Conservation (phyloP, 2,329 filamentous ascomycete genomes). For the Colletotrichum tabaci region DNA sequence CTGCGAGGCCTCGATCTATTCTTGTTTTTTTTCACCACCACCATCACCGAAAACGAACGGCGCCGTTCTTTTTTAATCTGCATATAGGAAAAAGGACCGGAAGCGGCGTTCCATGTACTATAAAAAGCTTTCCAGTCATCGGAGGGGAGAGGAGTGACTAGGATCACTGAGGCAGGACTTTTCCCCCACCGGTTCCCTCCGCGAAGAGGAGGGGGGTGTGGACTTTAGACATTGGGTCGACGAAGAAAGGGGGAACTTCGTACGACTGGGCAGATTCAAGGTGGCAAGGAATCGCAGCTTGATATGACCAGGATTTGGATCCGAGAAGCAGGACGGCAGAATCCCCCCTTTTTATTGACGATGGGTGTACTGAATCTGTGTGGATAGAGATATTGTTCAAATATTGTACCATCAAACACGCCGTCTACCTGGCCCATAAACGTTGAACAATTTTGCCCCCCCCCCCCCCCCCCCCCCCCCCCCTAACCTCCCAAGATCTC, state of each 20-base stretch:
- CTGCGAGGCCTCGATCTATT: conserved; percentile 2
- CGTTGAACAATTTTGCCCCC: too few relatives aligned
- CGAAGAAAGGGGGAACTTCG: not conserved
- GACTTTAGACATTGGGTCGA: not conserved
- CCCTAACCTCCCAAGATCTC: too few relatives aligned
- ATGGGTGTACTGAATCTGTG: conserved; percentile 24
- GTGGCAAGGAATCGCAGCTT: not conserved
- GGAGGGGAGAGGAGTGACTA: not conserved
- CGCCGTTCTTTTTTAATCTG: conserved; percentile 31
- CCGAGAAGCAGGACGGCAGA: conserved; percentile 18
- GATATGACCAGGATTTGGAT: conserved; percentile 1
- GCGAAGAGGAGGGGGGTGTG: not conserved
- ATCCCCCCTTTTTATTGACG: conserved; percentile 15
- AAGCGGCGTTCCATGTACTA: conserved; percentile 42
- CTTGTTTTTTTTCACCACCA: conserved; percentile 12
- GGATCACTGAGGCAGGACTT: not conserved
- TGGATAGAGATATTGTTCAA: conserved; percentile 34
- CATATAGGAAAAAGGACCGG: conserved; percentile 17
- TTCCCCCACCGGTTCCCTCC: too few relatives aligned
- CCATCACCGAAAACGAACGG: conserved; percentile 7
- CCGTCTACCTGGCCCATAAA: not conserved
- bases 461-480: not conserved
- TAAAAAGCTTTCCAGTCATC: conserved; percentile 24
- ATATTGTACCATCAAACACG: conserved; percentile 38
- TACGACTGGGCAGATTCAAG: conserved; percentile 2